phyloP scores from a whole-genome alignment of 441 rosid species.

The Sinapis alba region DNA sequence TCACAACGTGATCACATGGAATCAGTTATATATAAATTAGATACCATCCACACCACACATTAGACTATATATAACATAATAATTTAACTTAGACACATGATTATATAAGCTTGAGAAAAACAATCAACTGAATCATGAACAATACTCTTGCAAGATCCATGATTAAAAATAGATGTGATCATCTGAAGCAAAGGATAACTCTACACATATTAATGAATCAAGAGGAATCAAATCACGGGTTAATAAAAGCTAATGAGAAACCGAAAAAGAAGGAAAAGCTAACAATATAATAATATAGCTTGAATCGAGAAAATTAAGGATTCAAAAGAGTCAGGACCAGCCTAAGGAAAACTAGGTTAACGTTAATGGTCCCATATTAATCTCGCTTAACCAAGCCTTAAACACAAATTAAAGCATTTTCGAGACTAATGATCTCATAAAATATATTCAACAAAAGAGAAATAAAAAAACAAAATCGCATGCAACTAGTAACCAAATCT shows the following conservation, averaged over 20 bases:
- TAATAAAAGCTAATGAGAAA: background rate
- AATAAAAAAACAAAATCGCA: slow-evolving; percentile 16
- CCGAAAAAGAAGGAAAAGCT: background rate
- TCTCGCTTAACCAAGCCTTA: slow-evolving; percentile 38
- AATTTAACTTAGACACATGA: background rate
- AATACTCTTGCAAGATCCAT: slow-evolving; percentile 23
- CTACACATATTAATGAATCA: background rate
- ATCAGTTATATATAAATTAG: background rate
- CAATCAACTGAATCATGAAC: background rate
- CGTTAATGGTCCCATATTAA: slow-evolving; percentile 42
- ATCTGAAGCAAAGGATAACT: slow-evolving; percentile 4
- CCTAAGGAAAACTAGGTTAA: slow-evolving; percentile 41
- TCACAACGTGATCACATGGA: background rate
- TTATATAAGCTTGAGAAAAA: background rate
- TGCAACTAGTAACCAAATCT: slow-evolving; percentile 29
- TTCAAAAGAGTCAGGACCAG: slow-evolving; percentile 37
- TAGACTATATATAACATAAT: background rate
- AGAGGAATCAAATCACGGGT: background rate
- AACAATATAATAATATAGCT: slow-evolving; percentile 18
- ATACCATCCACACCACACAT: background rate
- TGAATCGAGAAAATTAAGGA: slow-evolving; percentile 26
- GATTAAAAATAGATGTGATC: background rate
- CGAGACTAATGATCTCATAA: slow-evolving; percentile 34
- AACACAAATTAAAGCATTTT: slow-evolving; percentile 36
- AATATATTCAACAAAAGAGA: slow-evolving; percentile 27